A percentile compares a stretch with the other conserved stretches of the same genome.
Conservation (phyloP, 805 yeast species). For the Vanderwaltozyma verrucispora region DNA sequence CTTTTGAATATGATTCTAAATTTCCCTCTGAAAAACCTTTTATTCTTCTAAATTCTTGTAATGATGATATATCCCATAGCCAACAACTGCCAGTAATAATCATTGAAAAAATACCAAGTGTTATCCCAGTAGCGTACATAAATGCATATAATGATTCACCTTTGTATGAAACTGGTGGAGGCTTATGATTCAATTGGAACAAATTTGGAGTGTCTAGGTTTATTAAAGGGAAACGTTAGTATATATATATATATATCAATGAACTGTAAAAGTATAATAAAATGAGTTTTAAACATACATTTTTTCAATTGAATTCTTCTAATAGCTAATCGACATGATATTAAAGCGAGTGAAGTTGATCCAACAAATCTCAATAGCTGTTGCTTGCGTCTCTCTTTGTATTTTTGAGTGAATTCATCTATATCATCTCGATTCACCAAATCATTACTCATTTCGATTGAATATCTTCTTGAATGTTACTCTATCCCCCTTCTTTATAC, state of each 20-base stretch:
- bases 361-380: conserved; percentile 70
- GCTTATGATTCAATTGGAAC: conserved; percentile 72
- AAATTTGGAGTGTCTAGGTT: conserved; percentile 53
- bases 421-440: not conserved
- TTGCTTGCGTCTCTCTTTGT: conserved; percentile 49
- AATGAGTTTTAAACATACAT: conserved; percentile 28
- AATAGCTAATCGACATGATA: conserved; percentile 65
- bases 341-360: conserved; percentile 59
- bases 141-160: conserved; percentile 82
- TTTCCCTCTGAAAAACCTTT: not conserved
- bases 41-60: conserved; percentile 46
- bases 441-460: no score
- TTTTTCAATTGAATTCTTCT: conserved; percentile 63
- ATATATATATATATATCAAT: not conserved
- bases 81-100: conserved; percentile 65
- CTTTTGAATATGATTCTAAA: not conserved
- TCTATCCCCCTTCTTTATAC: no score
- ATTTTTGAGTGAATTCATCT: conserved; percentile 26
- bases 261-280: not conserved
- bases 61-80: conserved; percentile 61
- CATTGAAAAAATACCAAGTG: conserved; percentile 66
- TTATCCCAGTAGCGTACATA: conserved; percentile 65
- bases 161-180: conserved; percentile 52
- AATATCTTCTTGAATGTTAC: no score
- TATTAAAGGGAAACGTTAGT: not conserved